A percentile compares a stretch with the other conserved stretches of the same genome.
Evolutionary conservation across 2,329 filamentous ascomycete genomes (phyloP).

Genomic region (Hypoxylon rubiginosum): DNA sequence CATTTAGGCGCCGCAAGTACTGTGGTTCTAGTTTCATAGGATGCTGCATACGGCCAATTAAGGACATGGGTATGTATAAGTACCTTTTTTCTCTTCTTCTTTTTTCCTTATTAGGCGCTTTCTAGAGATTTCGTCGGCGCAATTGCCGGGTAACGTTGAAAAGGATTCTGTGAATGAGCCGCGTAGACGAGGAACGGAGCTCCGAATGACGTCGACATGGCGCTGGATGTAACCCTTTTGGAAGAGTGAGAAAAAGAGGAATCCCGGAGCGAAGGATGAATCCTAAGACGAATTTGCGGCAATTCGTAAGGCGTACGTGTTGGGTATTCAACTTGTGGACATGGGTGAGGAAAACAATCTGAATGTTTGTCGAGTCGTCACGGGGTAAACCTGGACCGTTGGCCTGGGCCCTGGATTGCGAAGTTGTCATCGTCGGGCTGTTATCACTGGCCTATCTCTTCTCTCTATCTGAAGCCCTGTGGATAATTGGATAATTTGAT

Average conservation of each 20-base stretch:
- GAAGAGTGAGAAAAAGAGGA: conserved; percentile 9
- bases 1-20: conserved; percentile 7
- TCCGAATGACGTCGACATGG: conserved; percentile 16
- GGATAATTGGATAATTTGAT: conserved; percentile 12
- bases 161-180: conserved; percentile 11
- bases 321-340: neutral
- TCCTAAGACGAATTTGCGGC: neutral
- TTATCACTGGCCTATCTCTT: conserved; percentile 19
- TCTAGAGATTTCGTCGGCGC: neutral
- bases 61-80: neutral
- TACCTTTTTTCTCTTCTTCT: neutral
- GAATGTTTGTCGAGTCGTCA: conserved; percentile 14
- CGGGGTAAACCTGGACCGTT: neutral
- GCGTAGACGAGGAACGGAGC: conserved; percentile 22
- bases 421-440: conserved; percentile 8
- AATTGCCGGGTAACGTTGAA: neutral
- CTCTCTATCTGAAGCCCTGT: conserved; percentile 2
- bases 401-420: conserved; percentile 2
- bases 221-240: conserved; percentile 25
- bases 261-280: conserved; percentile 25
- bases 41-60: neutral
- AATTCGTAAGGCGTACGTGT: conserved; percentile 12
- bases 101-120: neutral
- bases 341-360: conserved; percentile 7
- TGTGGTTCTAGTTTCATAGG: neutral